Evolutionary conservation across 2,329 filamentous ascomycete species (phyloP), one percentile per base, ranked within the genome.

Genomic region (Helicocarpus griseus): DNA sequence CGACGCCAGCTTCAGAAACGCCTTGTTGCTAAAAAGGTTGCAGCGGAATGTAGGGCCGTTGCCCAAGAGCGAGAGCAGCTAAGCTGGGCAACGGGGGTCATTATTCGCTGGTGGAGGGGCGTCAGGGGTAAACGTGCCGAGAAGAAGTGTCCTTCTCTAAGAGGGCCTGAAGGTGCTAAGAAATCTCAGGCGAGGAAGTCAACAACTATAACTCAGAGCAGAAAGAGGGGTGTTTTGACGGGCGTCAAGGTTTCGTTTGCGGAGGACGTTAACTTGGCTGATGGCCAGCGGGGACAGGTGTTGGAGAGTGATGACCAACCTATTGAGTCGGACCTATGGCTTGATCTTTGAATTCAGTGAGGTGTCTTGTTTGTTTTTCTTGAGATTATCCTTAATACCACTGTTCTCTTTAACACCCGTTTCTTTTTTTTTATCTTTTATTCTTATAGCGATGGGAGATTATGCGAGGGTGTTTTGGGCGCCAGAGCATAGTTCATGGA

Each of bases 51-150:
- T 55, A 71, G 72, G 1, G 62, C 59, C 1, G 72, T 78, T 1
- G 76, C 77, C 22, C 65, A 69, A 53, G 66, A 69, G 4, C 60
- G 72, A 28, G 66, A 75, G 43, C 58, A 64, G 35, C 58, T 79
- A 11, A 71, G 54, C 63, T 73, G 55, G 67, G 71, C 54, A 51
- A 64, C 63, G 43, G 50, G 49, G 5, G 61, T 64, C 9, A 69
- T 70, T 31, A 38, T 62, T 50, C 56, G 56, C n/a, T 67, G 65
- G 62, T 69, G 67, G 66, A 63, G 61, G 52, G 48, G 49, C 28
- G 46, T 58, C 36, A 60, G 59, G 51, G 41, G 51, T 24, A 56
- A 52, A 26, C 59, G 51, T n/a, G n/a, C n/a, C 36, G 49, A 57
- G 6, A 47, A 26, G 1, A 47, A 36, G 17, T 28, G 14, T 19